These are phyloP conservation scores for Cinnamomum micranthum DNA, from an alignment of 164 flowering plant species.

Conservation along the genomic window DNA sequence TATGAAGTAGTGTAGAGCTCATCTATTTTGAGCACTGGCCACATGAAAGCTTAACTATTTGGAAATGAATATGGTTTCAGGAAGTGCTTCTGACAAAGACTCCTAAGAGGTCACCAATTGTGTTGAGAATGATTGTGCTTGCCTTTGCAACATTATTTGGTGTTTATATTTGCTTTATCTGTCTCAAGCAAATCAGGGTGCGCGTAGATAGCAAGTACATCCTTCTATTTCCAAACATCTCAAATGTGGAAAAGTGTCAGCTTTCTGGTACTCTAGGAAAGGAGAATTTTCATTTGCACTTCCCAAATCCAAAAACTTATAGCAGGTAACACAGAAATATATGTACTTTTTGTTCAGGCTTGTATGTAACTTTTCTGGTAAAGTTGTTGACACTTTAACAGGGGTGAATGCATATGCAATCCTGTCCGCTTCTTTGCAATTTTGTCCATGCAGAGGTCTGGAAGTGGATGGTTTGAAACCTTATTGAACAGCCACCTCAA, in stretches of 20 bases:
- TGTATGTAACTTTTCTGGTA: neutral
- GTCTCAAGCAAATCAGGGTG: constrained; percentile 38
- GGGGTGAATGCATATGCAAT: constrained; percentile 48
- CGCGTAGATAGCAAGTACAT: constrained; percentile 16
- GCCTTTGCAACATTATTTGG: constrained; percentile 47
- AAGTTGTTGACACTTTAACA: constrained; percentile 15
- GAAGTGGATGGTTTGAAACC: constrained; percentile 59
- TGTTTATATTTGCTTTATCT: constrained; percentile 48
- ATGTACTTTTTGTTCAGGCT: neutral
- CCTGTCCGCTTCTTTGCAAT: constrained; percentile 42
- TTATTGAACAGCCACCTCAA: constrained; percentile 43
- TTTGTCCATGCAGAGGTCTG: constrained; percentile 50
- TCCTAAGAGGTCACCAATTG: constrained; percentile 46
- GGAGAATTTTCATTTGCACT: constrained; percentile 47
- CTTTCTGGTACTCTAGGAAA: constrained; percentile 22
- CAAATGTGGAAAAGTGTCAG: constrained; percentile 24
- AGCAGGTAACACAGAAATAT: constrained; percentile 33
- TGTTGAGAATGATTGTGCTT: constrained; percentile 43
- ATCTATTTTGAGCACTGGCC: too few relatives aligned
- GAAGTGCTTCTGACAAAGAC: constrained; percentile 36
- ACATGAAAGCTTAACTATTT: too few relatives aligned
- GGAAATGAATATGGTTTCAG: constrained; percentile 7
- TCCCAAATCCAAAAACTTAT: constrained; percentile 52
- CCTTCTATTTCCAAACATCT: constrained; percentile 6
- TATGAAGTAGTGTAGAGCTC: too few relatives aligned